A percentile compares a stretch with the other conserved stretches of the same genome.
Conservation (phyloP, 371 early-diverging fungal species). For the Gilbertella persicaria region DNA sequence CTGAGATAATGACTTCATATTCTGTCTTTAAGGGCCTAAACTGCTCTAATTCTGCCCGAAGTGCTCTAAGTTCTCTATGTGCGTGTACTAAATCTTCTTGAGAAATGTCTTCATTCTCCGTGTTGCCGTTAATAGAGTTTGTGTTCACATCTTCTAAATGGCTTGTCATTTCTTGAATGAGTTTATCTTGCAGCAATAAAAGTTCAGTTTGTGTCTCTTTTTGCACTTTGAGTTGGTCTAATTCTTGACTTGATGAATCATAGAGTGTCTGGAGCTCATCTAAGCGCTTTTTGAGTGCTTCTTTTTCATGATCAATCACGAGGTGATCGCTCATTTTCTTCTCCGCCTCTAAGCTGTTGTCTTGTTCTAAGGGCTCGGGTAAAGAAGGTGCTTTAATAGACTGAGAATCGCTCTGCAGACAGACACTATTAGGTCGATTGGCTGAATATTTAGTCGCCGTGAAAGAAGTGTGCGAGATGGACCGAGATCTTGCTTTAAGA, state of each 20-base stretch:
- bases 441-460: background rate
- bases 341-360: slow-evolving; percentile 2
- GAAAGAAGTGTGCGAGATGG: background rate
- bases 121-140: background rate
- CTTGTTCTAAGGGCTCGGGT: background rate
- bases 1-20: slow-evolving; percentile 1
- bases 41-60: slow-evolving; percentile 1
- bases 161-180: slow-evolving; percentile 27
- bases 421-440: background rate
- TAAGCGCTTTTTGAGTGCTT: slow-evolving; percentile 12
- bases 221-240: slow-evolving; percentile 16
- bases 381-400: background rate
- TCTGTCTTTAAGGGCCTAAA: background rate
- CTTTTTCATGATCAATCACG: slow-evolving; percentile 21
- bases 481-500: background rate
- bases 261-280: slow-evolving; percentile 18
- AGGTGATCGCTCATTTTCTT: slow-evolving; percentile 7
- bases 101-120: background rate
- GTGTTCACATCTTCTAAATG: slow-evolving; percentile 10
- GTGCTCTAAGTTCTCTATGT: slow-evolving; percentile 2
- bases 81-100: background rate
- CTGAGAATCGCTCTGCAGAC: no score
- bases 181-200: slow-evolving; percentile 31
- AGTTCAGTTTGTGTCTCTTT: slow-evolving; percentile 23
- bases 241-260: slow-evolving; percentile 15